Base-by-base conservation (phyloP, 768 basidiomycete genomes). In the Naganishia antarctica region DNA sequence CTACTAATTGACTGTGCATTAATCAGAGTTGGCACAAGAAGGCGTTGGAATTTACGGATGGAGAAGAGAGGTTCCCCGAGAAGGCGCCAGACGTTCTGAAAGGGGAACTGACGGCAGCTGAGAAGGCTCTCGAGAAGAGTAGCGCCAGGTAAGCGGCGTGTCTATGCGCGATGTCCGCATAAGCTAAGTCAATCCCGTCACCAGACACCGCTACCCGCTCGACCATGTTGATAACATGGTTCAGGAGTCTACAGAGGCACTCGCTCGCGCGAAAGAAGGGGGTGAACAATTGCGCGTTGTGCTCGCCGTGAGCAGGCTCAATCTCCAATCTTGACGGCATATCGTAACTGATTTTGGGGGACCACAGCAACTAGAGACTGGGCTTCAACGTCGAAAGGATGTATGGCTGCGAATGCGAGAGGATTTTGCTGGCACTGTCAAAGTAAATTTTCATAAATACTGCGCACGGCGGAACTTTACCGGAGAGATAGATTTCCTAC, bases 391-490 rank as follows among this genome's bases (percentile, higher is more conserved):
- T 5, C 32, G 32, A 23, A 57, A 41, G 23, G 37, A 57, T 3
- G 9, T 13, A 5, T 57, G 53, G 53, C 9, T 12, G 1, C 13
- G 21, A 8, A 57, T 57, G 53, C 53, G 53, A 29, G 32, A n/a
- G 40, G 53, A 26, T n/a, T 46, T 41, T 37, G 32, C 62, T 3
- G 44, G 28, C 2, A 26, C 32, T 16, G 45, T 46, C 31, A 62
- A 25, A 32, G 32, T 37, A 8, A 62, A 47, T 31, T 62, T 47
- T n/a, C 61, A 62, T 25, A 48, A 63, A 34, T 26, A 57, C 26
- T 57, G 53, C 37, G 53, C 53, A 23, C 37, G 53, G 15, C 32
- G 53, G 26, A 57, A 57, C 53, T 57, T 57, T 16, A 57, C 53
- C 11, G 53, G 53, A 21, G 53, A 57, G 23, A 34, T 57, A 21